Conservation (phyloP, 768 basidiomycete species). For the Leccinum longicurvipes region DNA sequence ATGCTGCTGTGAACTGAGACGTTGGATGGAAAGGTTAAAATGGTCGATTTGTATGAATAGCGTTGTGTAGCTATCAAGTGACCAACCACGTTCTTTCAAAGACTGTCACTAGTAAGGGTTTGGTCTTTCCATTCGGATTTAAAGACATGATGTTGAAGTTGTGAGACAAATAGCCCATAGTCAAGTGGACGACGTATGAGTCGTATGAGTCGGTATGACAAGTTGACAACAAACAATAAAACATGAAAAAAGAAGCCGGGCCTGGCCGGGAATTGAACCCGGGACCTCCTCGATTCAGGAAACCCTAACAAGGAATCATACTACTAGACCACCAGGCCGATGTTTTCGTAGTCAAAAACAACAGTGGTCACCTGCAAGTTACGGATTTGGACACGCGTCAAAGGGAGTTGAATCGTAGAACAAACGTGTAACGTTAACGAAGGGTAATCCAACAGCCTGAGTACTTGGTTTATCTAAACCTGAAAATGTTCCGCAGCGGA, state of each 20-base stretch:
- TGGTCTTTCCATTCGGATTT: too few relatives aligned
- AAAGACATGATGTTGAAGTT: too few relatives aligned
- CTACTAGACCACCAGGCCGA: slow-evolving; percentile 52
- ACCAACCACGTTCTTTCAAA: neutral
- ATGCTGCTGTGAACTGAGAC: slow-evolving; percentile 20
- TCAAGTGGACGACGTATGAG: too few relatives aligned
- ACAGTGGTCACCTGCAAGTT: neutral
- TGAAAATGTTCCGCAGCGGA: slow-evolving; percentile 32
- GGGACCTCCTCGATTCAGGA: slow-evolving; percentile 51
- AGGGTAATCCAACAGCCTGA: neutral
- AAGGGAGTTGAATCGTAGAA: slow-evolving; percentile 4
- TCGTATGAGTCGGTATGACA: too few relatives aligned
- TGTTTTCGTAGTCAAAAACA: rapidly evolving
- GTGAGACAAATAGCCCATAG: too few relatives aligned
- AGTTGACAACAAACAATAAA: too few relatives aligned
- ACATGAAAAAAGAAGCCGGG: slow-evolving; percentile 30
- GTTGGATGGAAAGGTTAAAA: neutral
- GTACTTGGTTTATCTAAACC: slow-evolving; percentile 23
- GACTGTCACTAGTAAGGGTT: too few relatives aligned
- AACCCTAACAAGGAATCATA: slow-evolving; percentile 54
- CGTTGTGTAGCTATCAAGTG: neutral
- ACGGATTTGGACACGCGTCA: neutral
- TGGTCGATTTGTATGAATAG: neutral
- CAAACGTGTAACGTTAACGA: slow-evolving; percentile 7
- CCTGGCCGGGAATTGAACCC: slow-evolving; percentile 60